Evolutionary conservation across 805 yeast species (phyloP), one percentile per base, ranked within the genome.

Genomic region (Candida xiaguanensis): DNA sequence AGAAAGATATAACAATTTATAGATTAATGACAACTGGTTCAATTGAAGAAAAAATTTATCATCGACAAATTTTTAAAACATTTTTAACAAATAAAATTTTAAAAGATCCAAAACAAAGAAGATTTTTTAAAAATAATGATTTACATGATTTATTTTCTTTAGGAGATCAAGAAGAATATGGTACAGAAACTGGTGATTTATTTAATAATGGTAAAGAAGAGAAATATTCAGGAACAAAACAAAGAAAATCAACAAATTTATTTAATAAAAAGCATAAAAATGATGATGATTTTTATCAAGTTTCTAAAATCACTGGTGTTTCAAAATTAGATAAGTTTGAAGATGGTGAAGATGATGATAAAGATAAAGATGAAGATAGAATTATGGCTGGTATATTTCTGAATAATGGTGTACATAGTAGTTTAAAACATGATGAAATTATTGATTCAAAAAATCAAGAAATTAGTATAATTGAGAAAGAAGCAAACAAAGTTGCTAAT

Each of bases 11-110:
- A 7, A 78, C 89, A 5, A 90, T 91, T 25, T 93, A 91, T 51
- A 66, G 99, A 42, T 67, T 93, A 31, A 88, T 93, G 86, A 85
- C 89, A 31, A 88, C 96, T 2, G 97, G 98, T 0, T 80, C 96
- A 0, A 93, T 91, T 32, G 99, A 93, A 55, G 99, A 93, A 56
- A 93, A 93, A 57, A 93, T 93, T 4, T 93, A 93, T 52, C 98
- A 93, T 52, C 75, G 99, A 15, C 99, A 93, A 61, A 93, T 93
- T 23, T 93, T 91, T 75, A 93, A 93, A 58, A 96, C 95, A 46
- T 84, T 91, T 49, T 62, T 93, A 46, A 86, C 97, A 0, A 93
- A 93, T 60, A 93, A 91, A 62, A 90, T 93, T 45, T 65, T 93
- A 52, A 90, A 88, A 49, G 99, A 93, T 56, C 98, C 99, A 1